Evolutionary conservation across 2,329 filamentous ascomycete species (phyloP).

Genomic region (Colletotrichum sp.): DNA sequence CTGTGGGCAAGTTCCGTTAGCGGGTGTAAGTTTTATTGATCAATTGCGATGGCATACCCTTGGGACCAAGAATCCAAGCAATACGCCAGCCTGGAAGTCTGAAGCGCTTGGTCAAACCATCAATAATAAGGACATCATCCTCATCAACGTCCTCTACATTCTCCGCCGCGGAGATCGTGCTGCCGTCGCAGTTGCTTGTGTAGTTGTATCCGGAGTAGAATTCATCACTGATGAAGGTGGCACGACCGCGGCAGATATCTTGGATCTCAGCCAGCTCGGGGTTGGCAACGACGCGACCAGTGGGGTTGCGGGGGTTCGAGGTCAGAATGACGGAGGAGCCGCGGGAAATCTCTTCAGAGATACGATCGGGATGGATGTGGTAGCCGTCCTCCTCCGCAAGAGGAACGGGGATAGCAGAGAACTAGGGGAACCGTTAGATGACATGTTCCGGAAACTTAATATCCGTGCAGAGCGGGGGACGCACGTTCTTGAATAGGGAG

Average conservation of each 20-base stretch:
- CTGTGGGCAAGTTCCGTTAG: slow-evolving; percentile 36
- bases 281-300: slow-evolving; percentile 83
- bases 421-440: slow-evolving; percentile 49
- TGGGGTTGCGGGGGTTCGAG: slow-evolving; percentile 94
- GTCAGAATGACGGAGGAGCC: slow-evolving; percentile 90
- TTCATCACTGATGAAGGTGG: slow-evolving; percentile 93
- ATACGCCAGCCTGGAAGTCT: slow-evolving; percentile 95
- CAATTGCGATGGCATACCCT: slow-evolving; percentile 46
- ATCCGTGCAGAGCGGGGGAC: slow-evolving; percentile 23
- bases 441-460: background rate
- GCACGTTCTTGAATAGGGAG: slow-evolving; percentile 86
- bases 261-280: slow-evolving; percentile 89
- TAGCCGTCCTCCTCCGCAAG: slow-evolving; percentile 86
- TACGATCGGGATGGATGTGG: slow-evolving; percentile 91
- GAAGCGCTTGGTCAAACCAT: slow-evolving; percentile 96
- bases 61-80: slow-evolving; percentile 93
- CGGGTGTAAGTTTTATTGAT: background rate
- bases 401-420: slow-evolving; percentile 85
- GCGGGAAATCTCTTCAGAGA: slow-evolving; percentile 86
- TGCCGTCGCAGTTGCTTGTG: slow-evolving; percentile 87
- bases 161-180: slow-evolving; percentile 85
- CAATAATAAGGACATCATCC: slow-evolving; percentile 92
- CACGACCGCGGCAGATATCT: slow-evolving; percentile 87
- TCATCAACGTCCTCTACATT: slow-evolving; percentile 90
- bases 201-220: slow-evolving; percentile 99